Evolutionary conservation across 495 filamentous ascomycete genomes (phyloP).

Genomic region (Aspergillus bertholletiae): DNA sequence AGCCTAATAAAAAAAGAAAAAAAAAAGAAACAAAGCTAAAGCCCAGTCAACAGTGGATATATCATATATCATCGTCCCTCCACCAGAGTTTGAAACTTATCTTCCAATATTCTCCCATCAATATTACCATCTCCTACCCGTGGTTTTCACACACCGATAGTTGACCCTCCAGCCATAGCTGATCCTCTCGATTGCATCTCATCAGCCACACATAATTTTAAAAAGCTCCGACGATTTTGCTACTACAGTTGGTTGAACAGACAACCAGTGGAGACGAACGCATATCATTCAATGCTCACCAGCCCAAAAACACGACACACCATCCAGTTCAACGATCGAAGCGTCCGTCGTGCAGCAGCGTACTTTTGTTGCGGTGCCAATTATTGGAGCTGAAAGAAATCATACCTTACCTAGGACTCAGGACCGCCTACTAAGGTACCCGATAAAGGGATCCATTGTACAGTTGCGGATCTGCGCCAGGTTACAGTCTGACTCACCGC

Average conservation of each 20-base stretch:
- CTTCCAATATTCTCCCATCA: neutral
- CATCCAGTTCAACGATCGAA: neutral
- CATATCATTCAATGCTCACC: too few species aligned
- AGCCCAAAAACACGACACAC: conserved; percentile 2
- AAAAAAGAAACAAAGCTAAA: neutral
- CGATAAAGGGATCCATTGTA: neutral
- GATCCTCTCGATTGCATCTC: neutral
- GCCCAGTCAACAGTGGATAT: conserved; percentile 1
- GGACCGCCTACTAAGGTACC: neutral
- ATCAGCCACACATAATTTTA: neutral
- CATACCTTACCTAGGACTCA: neutral
- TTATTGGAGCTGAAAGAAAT: neutral
- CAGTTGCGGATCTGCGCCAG: neutral
- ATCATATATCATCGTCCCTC: neutral
- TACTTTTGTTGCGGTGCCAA: neutral
- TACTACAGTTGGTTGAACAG: conserved; percentile 4
- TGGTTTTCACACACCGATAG: neutral
- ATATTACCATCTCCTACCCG: neutral
- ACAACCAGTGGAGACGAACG: conserved; percentile 3
- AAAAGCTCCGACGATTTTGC: neutral
- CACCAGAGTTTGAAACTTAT: neutral
- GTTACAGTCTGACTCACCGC: conserved; percentile 23
- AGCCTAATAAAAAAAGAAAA: neutral
- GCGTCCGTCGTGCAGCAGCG: neutral
- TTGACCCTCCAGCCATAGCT: neutral